Conservation (phyloP, 2,329 filamentous ascomycete species). For the Fusarium robinianum region DNA sequence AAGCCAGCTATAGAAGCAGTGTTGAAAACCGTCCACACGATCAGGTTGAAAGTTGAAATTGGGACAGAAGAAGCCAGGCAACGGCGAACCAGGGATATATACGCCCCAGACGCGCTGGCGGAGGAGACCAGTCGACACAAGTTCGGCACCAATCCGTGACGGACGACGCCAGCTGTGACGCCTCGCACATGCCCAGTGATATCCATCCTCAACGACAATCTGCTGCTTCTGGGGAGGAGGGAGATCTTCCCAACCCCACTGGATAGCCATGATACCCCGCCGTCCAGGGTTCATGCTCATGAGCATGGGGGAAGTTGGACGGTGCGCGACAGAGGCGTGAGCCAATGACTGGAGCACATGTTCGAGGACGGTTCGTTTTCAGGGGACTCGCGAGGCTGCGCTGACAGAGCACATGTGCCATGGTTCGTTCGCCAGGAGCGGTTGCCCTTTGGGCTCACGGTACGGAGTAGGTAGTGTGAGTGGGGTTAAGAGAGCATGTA, state of each 20-base stretch:
- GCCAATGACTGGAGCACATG: constrained; percentile 53
- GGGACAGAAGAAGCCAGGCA: constrained; percentile 9
- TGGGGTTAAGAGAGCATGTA: constrained; percentile 28
- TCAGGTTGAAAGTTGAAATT: constrained; percentile 33
- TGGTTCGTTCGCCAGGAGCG: constrained; percentile 34
- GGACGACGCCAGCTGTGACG: constrained; percentile 20
- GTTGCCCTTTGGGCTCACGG: constrained; percentile 10
- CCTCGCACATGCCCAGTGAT: constrained; percentile 25
- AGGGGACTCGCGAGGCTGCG: constrained; percentile 33
- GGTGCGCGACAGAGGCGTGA: constrained; percentile 33
- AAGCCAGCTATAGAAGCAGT: constrained; percentile 34
- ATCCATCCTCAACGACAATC: constrained; percentile 19
- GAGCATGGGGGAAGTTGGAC: constrained; percentile 4
- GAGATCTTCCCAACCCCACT: constrained; percentile 32
- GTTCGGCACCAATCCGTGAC: constrained; percentile 13
- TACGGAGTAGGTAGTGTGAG: constrained; percentile 30
- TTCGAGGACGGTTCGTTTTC: constrained; percentile 31
- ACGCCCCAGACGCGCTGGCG: constrained; percentile 13
- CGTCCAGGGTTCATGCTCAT: constrained; percentile 23
- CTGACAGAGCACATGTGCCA: constrained; percentile 33
- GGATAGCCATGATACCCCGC: constrained; percentile 33
- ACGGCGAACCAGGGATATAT: constrained; percentile 33
- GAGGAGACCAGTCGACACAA: constrained; percentile 1
- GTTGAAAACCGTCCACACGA: constrained; percentile 41
- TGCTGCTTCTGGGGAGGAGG: constrained; percentile 19